Percentiles rank a stretch among this genome's conserved stretches.
phyloP scores from a whole-genome alignment of 148 eudicot species.

The Hydrangea macrophylla region DNA sequence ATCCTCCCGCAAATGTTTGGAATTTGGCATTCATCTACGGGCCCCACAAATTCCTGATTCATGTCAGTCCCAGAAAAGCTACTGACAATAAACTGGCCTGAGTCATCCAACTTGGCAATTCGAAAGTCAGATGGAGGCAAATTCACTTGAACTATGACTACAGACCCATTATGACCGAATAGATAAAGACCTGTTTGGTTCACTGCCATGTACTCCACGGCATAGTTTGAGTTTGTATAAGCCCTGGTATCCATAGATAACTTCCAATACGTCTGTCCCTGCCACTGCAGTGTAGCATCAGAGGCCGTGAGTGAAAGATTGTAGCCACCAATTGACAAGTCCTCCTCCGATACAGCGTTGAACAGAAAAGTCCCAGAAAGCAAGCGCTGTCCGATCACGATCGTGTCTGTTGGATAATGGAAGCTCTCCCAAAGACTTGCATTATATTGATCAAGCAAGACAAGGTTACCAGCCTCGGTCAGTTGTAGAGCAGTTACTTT shows the following conservation, averaged over 20 bases:
- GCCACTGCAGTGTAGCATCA: conserved; percentile 62
- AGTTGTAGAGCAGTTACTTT: conserved; percentile 42
- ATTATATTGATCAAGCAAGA: conserved; percentile 49
- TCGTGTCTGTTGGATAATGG: conserved; percentile 58
- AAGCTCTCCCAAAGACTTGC: conserved; percentile 71
- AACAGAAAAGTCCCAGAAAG: conserved; percentile 34
- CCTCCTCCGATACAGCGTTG: conserved; percentile 37
- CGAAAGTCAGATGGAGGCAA: conserved; percentile 41
- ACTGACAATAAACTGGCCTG: conserved; percentile 49
- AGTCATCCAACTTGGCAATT: conserved; percentile 40
- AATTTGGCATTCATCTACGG: conserved; percentile 48
- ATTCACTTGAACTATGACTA: conserved; percentile 35
- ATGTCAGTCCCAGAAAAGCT: conserved; percentile 33
- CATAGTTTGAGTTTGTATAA: conserved; percentile 35
- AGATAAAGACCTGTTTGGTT: conserved; percentile 63
- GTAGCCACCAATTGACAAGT: conserved; percentile 52
- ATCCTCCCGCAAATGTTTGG: conserved; percentile 57
- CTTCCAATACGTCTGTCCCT: conserved; percentile 53
- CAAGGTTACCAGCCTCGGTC: conserved; percentile 58
- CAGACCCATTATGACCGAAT: conserved; percentile 35
- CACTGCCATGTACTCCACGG: conserved; percentile 42
- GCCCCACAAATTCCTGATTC: conserved; percentile 42
- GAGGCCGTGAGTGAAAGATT: conserved; percentile 36
- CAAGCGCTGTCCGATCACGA: conserved; percentile 59
- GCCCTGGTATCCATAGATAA: conserved; percentile 57